Conservation (phyloP, 2,329 filamentous ascomycete species). For the Mycocentrospora acerina region DNA sequence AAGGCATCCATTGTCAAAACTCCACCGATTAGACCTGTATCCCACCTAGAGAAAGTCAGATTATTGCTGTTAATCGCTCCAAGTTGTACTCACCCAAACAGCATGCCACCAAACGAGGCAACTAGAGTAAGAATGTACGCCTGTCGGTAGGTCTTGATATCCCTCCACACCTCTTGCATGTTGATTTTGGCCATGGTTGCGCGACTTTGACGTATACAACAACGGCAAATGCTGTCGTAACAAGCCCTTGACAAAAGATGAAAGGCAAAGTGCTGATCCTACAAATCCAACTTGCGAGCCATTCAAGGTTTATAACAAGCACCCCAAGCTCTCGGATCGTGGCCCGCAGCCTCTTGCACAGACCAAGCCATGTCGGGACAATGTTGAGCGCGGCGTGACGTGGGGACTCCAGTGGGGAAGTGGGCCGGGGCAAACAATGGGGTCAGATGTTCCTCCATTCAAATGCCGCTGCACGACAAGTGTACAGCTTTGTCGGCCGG, state of each 20-base stretch:
- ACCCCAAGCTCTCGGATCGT: too few relatives aligned
- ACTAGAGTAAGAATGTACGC: constrained; percentile 46
- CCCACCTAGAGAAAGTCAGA: constrained; percentile 42
- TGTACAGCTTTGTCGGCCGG: background rate
- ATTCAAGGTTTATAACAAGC: too few relatives aligned
- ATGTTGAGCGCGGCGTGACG: constrained; percentile 13
- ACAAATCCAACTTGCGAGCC: too few relatives aligned
- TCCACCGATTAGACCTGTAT: constrained; percentile 41
- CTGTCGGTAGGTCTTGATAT: constrained; percentile 44
- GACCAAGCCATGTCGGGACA: constrained; percentile 8
- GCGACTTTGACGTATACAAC: too few relatives aligned
- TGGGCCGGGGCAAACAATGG: constrained; percentile 11
- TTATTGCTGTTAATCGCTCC: too few relatives aligned
- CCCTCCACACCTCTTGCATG: constrained; percentile 38
- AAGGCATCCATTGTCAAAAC: constrained; percentile 48
- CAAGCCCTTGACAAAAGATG: background rate
- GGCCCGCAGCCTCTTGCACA: too few relatives aligned
- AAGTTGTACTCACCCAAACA: background rate
- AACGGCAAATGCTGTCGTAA: background rate
- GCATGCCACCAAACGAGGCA: constrained; percentile 47
- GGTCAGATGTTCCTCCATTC: constrained; percentile 24
- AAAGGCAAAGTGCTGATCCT: too few relatives aligned
- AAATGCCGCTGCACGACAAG: constrained; percentile 13
- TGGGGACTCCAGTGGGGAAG: constrained; percentile 16
- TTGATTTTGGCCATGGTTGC: constrained; percentile 35